Evolutionary conservation across 164 flowering plant genomes (phyloP).

Genomic region (Protea cynaroides): DNA sequence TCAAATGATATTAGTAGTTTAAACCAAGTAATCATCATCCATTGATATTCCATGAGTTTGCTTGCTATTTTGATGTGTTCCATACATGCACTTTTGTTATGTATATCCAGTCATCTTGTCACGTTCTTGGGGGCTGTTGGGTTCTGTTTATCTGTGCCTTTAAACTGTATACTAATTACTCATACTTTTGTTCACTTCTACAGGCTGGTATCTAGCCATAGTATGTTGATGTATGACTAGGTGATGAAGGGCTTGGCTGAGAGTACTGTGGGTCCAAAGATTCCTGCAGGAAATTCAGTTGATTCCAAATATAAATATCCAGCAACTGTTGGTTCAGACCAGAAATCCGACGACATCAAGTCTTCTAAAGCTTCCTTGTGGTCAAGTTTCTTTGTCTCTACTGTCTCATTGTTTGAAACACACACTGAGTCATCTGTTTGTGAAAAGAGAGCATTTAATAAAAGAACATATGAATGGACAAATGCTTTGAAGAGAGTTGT

Average conservation of each 20-base stretch:
- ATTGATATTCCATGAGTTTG: no score
- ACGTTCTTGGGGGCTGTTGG: no score
- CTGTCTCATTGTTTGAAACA: constrained; percentile 49
- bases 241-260: constrained; percentile 61
- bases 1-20: no score
- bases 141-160: background rate
- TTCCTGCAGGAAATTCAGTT: constrained; percentile 22
- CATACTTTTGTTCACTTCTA: constrained; percentile 5
- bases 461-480: constrained; percentile 55
- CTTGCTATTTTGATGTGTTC: no score
- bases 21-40: no score
- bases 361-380: constrained; percentile 32
- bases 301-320: constrained; percentile 23
- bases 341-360: constrained; percentile 27
- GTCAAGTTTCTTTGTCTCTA: constrained; percentile 50
- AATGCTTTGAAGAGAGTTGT: constrained; percentile 51
- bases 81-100: no score
- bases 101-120: no score
- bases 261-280: constrained; percentile 26
- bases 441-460: constrained; percentile 26
- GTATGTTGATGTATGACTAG: constrained; percentile 24
- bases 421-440: constrained; percentile 22
- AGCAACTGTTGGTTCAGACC: constrained; percentile 20
- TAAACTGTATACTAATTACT: background rate
- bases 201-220: constrained; percentile 3